Conservation (phyloP, 805 yeast genomes). For the Metschnikowia drakensbergensis region DNA sequence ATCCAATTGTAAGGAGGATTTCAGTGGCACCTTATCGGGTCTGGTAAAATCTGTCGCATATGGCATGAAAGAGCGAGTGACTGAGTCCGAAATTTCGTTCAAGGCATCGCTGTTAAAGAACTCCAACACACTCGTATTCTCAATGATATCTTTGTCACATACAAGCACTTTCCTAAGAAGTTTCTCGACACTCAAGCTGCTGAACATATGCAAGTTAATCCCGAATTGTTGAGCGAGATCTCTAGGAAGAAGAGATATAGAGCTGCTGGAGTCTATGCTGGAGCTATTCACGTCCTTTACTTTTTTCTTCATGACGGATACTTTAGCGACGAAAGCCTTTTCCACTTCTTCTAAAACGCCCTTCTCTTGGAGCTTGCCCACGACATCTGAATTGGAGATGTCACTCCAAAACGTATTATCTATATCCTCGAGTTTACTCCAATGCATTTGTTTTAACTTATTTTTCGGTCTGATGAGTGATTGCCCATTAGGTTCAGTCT, state of each 20-base stretch:
- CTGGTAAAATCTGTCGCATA: constrained; percentile 49
- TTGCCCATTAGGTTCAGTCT: background rate
- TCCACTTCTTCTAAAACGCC: constrained; percentile 87
- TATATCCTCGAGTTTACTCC: constrained; percentile 89
- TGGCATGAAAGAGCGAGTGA: constrained; percentile 58
- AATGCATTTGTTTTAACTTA: constrained; percentile 89
- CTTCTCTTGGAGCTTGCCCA: constrained; percentile 61
- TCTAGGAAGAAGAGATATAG: constrained; percentile 59
- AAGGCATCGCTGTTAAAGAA: constrained; percentile 67
- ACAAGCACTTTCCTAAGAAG: constrained; percentile 51
- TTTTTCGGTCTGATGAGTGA: constrained; percentile 51
- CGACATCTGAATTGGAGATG: constrained; percentile 53
- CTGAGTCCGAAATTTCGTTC: constrained; percentile 52
- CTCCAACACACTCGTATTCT: constrained; percentile 58
- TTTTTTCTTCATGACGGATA: constrained; percentile 41
- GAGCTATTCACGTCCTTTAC: constrained; percentile 42
- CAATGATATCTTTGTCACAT: constrained; percentile 55
- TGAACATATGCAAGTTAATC: constrained; percentile 66
- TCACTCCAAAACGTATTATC: constrained; percentile 84
- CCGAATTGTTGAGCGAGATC: constrained; percentile 81
- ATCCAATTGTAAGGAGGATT: constrained; percentile 42
- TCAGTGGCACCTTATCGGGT: constrained; percentile 10
- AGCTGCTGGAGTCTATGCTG: background rate
- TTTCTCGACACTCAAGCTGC: constrained; percentile 49
- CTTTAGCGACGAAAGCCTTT: constrained; percentile 81